Percentiles rank a stretch among this genome's conserved stretches.
Conservation (phyloP, 2,329 filamentous ascomycete genomes). For the Orbilia oligospora region DNA sequence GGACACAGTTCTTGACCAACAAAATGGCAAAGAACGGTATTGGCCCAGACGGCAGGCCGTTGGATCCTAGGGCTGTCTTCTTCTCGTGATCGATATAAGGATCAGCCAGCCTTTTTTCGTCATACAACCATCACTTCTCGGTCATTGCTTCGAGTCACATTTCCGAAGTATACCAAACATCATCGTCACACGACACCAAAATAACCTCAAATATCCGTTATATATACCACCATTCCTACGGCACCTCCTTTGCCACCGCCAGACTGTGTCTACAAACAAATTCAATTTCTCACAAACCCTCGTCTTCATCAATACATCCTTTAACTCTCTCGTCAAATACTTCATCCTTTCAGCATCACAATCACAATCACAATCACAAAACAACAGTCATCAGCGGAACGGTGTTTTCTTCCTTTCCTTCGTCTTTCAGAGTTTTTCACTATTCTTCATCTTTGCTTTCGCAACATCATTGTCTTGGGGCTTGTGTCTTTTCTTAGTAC, state of each 20-base stretch:
- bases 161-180: not conserved
- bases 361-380: not conserved
- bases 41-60: conserved; percentile 85
- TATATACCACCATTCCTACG: conserved; percentile 7
- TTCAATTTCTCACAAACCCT: conserved; percentile 1
- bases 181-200: not conserved
- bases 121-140: not conserved
- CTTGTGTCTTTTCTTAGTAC: conserved; percentile 7
- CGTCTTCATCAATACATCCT: conserved; percentile 26
- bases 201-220: not conserved
- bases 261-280: conserved; percentile 29
- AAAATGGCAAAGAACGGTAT: conserved; percentile 90
- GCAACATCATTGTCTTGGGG: conserved; percentile 6
- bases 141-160: conserved; percentile 7
- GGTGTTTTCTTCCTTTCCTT: conserved; percentile 27
- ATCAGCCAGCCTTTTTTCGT: not conserved
- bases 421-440: not conserved
- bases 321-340: conserved; percentile 15
- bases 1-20: conserved; percentile 86
- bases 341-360: conserved; percentile 4
- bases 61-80: conserved; percentile 90
- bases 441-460: conserved; percentile 12
- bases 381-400: conserved; percentile 48
- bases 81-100: conserved; percentile 45
- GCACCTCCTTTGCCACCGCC: not conserved